phyloP scores from a whole-genome alignment of 2,329 filamentous ascomycete genomes.

The Tolypocladium pustulatum region DNA sequence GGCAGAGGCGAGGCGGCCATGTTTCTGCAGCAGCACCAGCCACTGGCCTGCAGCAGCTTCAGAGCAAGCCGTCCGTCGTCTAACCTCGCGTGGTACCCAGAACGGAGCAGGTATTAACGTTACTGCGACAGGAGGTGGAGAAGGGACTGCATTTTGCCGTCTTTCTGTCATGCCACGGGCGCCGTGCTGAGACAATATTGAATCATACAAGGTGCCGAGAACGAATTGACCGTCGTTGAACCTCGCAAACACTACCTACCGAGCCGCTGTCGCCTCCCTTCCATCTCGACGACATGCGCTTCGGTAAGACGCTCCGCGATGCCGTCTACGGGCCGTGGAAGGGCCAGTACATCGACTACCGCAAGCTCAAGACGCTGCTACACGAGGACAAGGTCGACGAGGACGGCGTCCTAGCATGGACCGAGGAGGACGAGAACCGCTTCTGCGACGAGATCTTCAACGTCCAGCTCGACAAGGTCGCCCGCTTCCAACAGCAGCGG shows the following conservation, averaged over 20 bases:
- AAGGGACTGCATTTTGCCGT: background rate
- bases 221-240: background rate
- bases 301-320: constrained; percentile 76
- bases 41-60: background rate
- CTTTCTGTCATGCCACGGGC: background rate
- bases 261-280: background rate
- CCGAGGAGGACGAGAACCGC: constrained; percentile 81
- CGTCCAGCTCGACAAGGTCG: constrained; percentile 88
- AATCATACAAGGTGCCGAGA: background rate
- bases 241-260: background rate
- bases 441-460: constrained; percentile 96
- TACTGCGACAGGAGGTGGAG: background rate
- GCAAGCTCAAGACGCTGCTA: constrained; percentile 80
- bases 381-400: constrained; percentile 59
- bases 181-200: background rate
- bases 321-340: constrained; percentile 82
- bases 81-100: background rate
- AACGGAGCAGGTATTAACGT: background rate
- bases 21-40: background rate
- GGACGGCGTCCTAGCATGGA: constrained; percentile 65
- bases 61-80: background rate
- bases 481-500: constrained; percentile 76
- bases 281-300: constrained; percentile 57
- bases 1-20: background rate
- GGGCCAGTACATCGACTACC: constrained; percentile 90